Conservation (phyloP, 495 filamentous ascomycete species). For the Podospora appendiculata region DNA sequence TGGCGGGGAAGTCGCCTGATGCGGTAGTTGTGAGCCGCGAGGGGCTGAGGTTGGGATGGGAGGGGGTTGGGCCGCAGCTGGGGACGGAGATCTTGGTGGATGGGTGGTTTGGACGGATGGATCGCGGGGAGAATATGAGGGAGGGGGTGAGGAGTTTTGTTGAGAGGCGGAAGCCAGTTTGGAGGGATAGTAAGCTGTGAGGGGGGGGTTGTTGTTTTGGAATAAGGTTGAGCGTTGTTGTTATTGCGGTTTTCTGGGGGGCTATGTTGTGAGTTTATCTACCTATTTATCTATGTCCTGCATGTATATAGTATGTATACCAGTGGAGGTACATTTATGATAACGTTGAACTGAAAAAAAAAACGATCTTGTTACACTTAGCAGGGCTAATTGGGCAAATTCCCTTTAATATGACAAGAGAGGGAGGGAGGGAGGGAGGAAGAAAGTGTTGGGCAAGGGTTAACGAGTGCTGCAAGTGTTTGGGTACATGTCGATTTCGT, state of each 20-base stretch:
- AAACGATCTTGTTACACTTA: too few relatives aligned
- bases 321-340: too few relatives aligned
- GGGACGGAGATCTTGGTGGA: conserved; percentile 50
- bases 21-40: conserved; percentile 60
- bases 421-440: too few relatives aligned
- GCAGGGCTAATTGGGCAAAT: too few relatives aligned
- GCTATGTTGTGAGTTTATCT: too few relatives aligned
- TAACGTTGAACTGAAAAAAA: too few relatives aligned
- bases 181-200: conserved; percentile 68
- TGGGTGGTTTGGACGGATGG: conserved; percentile 52
- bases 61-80: conserved; percentile 55
- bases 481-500: too few relatives aligned
- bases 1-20: conserved; percentile 63
- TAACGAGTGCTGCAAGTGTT: too few relatives aligned
- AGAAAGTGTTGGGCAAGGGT: too few relatives aligned
- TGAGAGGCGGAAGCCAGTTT: conserved; percentile 65
- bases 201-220: background rate
- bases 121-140: conserved; percentile 62
- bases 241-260: background rate
- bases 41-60: conserved; percentile 57
- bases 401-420: too few relatives aligned
- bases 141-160: conserved; percentile 76
- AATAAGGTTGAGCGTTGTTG: background rate
- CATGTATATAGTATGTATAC: too few relatives aligned
- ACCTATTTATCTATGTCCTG: too few relatives aligned